Conservation (phyloP, 148 eudicot species). For the Vaccinium corymbosum region DNA sequence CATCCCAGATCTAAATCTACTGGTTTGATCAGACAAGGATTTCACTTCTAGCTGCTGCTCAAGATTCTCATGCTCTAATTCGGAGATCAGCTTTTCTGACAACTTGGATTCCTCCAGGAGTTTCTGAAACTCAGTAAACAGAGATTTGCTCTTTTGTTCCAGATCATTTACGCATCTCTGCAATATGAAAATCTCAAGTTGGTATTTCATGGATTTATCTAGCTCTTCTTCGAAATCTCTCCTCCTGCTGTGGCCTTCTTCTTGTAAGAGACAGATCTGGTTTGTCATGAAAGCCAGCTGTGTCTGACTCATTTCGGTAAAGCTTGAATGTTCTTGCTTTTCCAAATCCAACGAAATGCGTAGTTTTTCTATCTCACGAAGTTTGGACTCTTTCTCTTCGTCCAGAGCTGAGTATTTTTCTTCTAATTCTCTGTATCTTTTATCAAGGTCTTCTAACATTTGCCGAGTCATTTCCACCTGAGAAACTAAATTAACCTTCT, state of each 20-base stretch:
- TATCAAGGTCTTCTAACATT: slow-evolving; percentile 53
- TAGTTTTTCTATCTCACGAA: slow-evolving; percentile 49
- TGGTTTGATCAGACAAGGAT: slow-evolving; percentile 51
- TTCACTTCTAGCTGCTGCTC: slow-evolving; percentile 51
- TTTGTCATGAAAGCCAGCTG: slow-evolving; percentile 43
- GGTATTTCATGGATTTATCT: slow-evolving; percentile 58
- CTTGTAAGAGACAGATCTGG: slow-evolving; percentile 48
- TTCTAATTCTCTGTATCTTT: slow-evolving; percentile 52
- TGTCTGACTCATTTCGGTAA: slow-evolving; percentile 33
- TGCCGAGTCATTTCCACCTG: slow-evolving; percentile 49
- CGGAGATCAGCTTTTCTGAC: slow-evolving; percentile 58
- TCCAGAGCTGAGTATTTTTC: slow-evolving; percentile 46
- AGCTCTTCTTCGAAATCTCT: slow-evolving; percentile 60
- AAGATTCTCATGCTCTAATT: slow-evolving; percentile 48
- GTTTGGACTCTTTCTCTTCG: slow-evolving; percentile 53
- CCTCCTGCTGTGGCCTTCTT: slow-evolving; percentile 40
- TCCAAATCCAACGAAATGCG: slow-evolving; percentile 46
- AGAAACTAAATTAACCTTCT: slow-evolving; percentile 47
- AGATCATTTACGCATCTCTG: slow-evolving; percentile 54
- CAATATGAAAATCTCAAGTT: slow-evolving; percentile 73
- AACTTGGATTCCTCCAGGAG: slow-evolving; percentile 55
- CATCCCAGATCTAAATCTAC: slow-evolving; percentile 52
- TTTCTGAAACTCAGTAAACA: slow-evolving; percentile 53
- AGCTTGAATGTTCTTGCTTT: slow-evolving; percentile 53
- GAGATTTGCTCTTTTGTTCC: slow-evolving; percentile 44